Evolutionary conservation across 352 stramenopile species (phyloP).

Genomic region (Phytophthora macrochlamydospora): DNA sequence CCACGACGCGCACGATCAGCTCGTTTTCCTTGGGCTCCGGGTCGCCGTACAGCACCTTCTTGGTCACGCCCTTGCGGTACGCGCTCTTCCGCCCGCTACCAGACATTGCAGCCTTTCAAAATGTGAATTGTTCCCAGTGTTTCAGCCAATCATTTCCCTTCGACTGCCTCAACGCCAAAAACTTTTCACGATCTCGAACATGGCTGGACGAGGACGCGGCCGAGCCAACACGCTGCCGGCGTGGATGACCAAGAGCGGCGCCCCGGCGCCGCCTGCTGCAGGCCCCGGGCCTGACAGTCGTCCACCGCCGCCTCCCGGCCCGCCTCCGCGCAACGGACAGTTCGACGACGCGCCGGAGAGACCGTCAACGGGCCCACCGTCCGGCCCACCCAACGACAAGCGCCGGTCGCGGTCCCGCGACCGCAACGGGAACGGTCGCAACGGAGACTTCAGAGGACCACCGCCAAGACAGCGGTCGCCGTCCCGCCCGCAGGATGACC

Average conservation of each 20-base stretch:
- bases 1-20: constrained; percentile 91
- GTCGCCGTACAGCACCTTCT: constrained; percentile 90
- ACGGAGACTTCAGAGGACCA: constrained; percentile 20
- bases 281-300: constrained; percentile 3
- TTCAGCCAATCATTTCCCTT: not conserved
- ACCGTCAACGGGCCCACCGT: constrained; percentile 22
- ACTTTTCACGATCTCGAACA: constrained; percentile 12
- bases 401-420: constrained; percentile 29
- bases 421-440: constrained; percentile 12
- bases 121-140: not conserved
- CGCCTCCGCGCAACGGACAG: constrained; percentile 51
- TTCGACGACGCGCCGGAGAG: constrained; percentile 68
- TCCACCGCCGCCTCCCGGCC: constrained; percentile 18
- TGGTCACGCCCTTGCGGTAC: constrained; percentile 94
- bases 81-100: constrained; percentile 88
- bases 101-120: constrained; percentile 66
- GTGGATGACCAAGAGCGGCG: constrained; percentile 83
- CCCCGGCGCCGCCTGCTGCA: constrained; percentile 14
- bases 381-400: constrained; percentile 20
- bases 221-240: constrained; percentile 74
- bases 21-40: constrained; percentile 92
- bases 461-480: constrained; percentile 26
- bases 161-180: not conserved
- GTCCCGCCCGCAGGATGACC: constrained; percentile 20
- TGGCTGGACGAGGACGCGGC: constrained; percentile 83